Conservation (phyloP, 2,329 filamentous ascomycete species). For the Pestalotiopsis sp. region DNA sequence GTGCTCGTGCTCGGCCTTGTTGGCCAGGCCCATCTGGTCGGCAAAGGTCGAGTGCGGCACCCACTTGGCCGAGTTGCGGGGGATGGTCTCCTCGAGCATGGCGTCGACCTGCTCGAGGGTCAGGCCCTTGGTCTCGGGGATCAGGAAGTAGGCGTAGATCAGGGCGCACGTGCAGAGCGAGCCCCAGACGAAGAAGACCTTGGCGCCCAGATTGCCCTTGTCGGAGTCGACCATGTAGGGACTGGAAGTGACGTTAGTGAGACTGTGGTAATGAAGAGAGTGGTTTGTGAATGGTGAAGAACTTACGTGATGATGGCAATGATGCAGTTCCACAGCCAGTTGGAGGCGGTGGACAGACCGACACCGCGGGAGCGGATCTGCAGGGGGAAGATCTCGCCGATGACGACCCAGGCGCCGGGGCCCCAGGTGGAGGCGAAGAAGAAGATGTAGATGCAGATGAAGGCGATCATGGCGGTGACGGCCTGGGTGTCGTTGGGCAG, state of each 20-base stretch:
- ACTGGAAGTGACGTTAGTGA: not conserved
- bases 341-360: constrained; percentile 70
- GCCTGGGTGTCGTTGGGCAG: constrained; percentile 37
- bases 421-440: constrained; percentile 81
- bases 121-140: constrained; percentile 77
- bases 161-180: constrained; percentile 57
- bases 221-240: constrained; percentile 69
- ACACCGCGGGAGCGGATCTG: constrained; percentile 75
- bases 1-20: constrained; percentile 30
- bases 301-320: constrained; percentile 55
- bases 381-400: constrained; percentile 77
- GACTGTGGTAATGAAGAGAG: not conserved
- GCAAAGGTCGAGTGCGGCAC: constrained; percentile 73
- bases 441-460: constrained; percentile 80
- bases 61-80: constrained; percentile 78
- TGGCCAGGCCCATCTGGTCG: constrained; percentile 51
- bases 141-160: constrained; percentile 59
- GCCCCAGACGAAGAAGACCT: constrained; percentile 65
- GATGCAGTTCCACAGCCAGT: constrained; percentile 75
- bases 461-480: constrained; percentile 65
- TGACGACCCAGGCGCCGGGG: constrained; percentile 68
- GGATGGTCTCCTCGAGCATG: constrained; percentile 87
- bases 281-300: not conserved
- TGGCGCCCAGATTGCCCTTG: constrained; percentile 41
- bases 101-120: constrained; percentile 73